Evolutionary conservation across 1,284 basidiomycete genomes (phyloP).

Genomic region (Cerrena zonata): DNA sequence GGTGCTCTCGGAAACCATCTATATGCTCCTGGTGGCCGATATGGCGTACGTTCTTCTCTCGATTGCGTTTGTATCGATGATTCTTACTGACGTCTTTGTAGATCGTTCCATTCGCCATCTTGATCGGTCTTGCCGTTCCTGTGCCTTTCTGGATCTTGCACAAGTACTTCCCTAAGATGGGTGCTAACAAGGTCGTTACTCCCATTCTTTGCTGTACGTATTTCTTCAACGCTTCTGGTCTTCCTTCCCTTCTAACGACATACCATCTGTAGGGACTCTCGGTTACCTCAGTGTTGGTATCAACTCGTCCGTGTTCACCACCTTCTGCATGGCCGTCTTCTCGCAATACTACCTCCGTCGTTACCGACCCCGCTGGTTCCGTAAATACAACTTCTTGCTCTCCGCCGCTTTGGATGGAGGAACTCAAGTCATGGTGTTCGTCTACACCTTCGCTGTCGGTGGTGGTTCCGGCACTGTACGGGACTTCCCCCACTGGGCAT

Average conservation of each 20-base stretch:
- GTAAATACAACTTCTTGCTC: slow-evolving; percentile 56
- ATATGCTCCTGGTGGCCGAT: slow-evolving; percentile 24
- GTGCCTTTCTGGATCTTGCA: slow-evolving; percentile 51
- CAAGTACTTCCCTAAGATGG: slow-evolving; percentile 38
- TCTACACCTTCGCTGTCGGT: slow-evolving; percentile 52
- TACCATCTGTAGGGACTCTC: slow-evolving; percentile 15
- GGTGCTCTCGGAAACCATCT: slow-evolving; percentile 43
- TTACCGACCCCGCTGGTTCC: slow-evolving; percentile 40
- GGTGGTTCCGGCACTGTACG: slow-evolving; percentile 47
- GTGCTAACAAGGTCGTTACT: slow-evolving; percentile 43
- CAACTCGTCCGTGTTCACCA: slow-evolving; percentile 42
- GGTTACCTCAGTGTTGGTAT: slow-evolving; percentile 44
- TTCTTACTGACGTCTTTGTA: not conserved
- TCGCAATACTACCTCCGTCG: slow-evolving; percentile 40
- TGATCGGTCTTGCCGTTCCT: slow-evolving; percentile 46
- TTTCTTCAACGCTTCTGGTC: not conserved
- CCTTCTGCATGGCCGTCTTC: slow-evolving; percentile 41
- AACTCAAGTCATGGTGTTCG: slow-evolving; percentile 35
- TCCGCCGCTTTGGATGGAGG: slow-evolving; percentile 45
- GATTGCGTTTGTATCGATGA: slow-evolving; percentile 12
- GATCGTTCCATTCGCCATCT: slow-evolving; percentile 43
- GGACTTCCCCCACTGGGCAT: slow-evolving; percentile 41
- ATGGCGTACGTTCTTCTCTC: slow-evolving; percentile 12
- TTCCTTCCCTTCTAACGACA: not conserved
- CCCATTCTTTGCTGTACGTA: slow-evolving; percentile 36